Evolutionary conservation across 2,329 filamentous ascomycete genomes (phyloP).

Genomic region (Cercospora citrullina): DNA sequence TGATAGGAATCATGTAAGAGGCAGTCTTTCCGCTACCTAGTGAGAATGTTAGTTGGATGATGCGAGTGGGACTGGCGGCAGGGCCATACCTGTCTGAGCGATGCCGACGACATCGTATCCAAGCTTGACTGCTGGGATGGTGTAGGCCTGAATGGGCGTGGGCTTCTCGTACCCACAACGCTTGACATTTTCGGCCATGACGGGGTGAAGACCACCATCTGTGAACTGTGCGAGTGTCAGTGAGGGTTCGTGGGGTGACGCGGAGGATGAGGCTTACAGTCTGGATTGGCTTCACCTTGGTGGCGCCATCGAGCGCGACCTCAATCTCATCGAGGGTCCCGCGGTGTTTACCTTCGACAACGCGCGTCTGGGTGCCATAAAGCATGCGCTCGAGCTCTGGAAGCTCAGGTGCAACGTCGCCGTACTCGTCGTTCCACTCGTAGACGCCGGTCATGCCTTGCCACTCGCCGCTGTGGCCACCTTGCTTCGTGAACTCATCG

Average conservation of each 20-base stretch:
- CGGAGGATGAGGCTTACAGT: constrained; percentile 45
- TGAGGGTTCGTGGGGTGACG: constrained; percentile 1
- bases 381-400: constrained; percentile 72
- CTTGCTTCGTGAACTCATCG: constrained; percentile 27
- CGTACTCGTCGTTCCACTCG: constrained; percentile 80
- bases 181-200: constrained; percentile 74
- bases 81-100: constrained; percentile 79
- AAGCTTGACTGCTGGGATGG: constrained; percentile 73
- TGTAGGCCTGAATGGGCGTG: constrained; percentile 85
- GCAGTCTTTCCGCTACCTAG: constrained; percentile 94
- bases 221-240: constrained; percentile 57
- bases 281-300: constrained; percentile 50
- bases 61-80: not conserved
- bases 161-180: constrained; percentile 70
- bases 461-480: constrained; percentile 45
- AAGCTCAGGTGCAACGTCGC: constrained; percentile 76
- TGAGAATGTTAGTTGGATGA: constrained; percentile 10
- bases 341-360: constrained; percentile 63
- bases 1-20: constrained; percentile 82
- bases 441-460: constrained; percentile 65
- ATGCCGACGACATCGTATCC: constrained; percentile 83
- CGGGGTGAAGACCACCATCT: constrained; percentile 79
- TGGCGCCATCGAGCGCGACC: constrained; percentile 53
- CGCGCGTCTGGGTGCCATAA: constrained; percentile 60
- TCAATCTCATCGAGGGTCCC: constrained; percentile 56